Base-by-base conservation (phyloP, 78 protist genomes). In the Guillardia theta region DNA sequence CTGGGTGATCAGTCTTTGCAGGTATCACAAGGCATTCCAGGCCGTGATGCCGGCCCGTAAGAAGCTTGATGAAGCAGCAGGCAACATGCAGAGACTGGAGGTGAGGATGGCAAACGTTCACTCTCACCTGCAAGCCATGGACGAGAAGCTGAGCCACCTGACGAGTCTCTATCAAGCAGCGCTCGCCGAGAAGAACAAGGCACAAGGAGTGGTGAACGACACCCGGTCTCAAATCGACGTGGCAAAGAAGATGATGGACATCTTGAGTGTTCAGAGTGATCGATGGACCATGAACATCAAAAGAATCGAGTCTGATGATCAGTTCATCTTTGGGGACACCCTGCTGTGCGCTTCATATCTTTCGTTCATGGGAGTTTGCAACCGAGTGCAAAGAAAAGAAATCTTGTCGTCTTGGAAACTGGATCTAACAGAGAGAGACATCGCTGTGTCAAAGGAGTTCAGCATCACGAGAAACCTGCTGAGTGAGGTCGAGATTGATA, bases 331-430 rank as follows among this genome's bases (percentile, higher is more conserved):
- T 1, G 98, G 98, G n/a, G 97, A 97, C 94, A 93, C 95, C 58
- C 96, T 97, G 27, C 62, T 96, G 36, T 39, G 94, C 50, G 70
- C 97, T 21, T 96, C 98, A 30, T 96, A 96, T 93, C n/a, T 96
- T n/a, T 93, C 95, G 41, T 97, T 96, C 95, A 53, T 96, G 39
- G 98, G 98, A 5, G 96, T 96, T 4, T 97, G 96, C 96, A 48
- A n/a, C n/a, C n/a, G n/a, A n/a, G n/a, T n/a, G n/a, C n/a, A n/a
- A n/a, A n/a, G n/a, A n/a, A n/a, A n/a, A n/a, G n/a, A n/a, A n/a
- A n/a, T n/a, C n/a, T n/a, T n/a, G n/a, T n/a, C n/a, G n/a, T n/a
- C n/a, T n/a, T n/a, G n/a, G n/a, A n/a, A n/a, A n/a, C n/a, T n/a
- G n/a, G n/a, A n/a, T n/a, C n/a, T n/a, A n/a, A n/a, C n/a, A n/a